Percentiles rank a stretch among this genome's conserved stretches.
Conservation (phyloP, 148 eudicot genomes). For the Dianthus caryophyllus region DNA sequence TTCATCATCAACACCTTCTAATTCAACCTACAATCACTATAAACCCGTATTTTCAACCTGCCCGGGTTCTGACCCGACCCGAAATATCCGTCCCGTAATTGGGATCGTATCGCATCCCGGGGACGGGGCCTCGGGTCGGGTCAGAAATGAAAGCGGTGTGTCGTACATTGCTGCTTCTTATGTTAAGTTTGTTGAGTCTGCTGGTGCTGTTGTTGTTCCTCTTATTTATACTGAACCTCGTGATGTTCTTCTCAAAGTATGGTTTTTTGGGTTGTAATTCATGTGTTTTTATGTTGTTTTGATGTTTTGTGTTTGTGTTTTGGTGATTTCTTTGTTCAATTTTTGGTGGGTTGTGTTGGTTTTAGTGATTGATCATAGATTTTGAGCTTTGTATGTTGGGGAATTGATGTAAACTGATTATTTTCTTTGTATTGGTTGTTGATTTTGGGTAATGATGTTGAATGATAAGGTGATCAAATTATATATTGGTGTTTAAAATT, state of each 20-base stretch:
- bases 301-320: no score
- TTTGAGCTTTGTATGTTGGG: no score
- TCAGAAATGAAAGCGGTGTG: slow-evolving; percentile 47
- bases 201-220: slow-evolving; percentile 94
- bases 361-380: no score
- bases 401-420: no score
- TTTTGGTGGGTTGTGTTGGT: no score
- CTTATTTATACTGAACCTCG: slow-evolving; percentile 73
- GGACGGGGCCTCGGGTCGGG: slow-evolving; percentile 90
- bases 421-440: no score
- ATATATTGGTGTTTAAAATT: no score
- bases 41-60: slow-evolving; percentile 29
- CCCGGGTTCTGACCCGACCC: slow-evolving; percentile 45
- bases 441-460: no score
- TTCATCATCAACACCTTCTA: background rate
- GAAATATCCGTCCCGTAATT: slow-evolving; percentile 74
- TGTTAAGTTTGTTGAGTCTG: slow-evolving; percentile 86
- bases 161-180: slow-evolving; percentile 89
- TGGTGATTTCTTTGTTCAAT: no score
- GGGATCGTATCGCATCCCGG: slow-evolving; percentile 90
- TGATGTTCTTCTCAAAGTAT: slow-evolving; percentile 45
- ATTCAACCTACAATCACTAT: background rate
- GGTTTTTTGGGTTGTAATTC: background rate
- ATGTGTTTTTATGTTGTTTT: no score
- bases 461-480: no score